phyloP scores from a whole-genome alignment of 1,139 yeast species.

The Geotrichum histeridarum region DNA sequence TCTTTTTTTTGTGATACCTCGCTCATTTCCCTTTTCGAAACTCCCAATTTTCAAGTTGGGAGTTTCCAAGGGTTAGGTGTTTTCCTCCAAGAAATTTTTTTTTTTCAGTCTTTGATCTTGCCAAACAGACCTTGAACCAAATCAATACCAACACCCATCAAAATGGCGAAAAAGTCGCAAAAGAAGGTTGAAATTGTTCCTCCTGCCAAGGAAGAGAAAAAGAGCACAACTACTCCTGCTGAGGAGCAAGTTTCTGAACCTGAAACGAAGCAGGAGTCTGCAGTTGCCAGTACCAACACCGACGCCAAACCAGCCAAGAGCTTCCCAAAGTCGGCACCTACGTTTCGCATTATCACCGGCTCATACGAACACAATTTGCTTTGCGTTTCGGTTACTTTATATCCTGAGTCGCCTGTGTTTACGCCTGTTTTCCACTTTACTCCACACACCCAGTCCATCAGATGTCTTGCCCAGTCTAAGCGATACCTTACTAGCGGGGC shows the following conservation, averaged over 20 bases:
- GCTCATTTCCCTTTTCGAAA: too few species aligned
- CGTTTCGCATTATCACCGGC: conserved; percentile 80
- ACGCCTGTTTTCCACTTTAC: conserved; percentile 94
- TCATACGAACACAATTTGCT: conserved; percentile 91
- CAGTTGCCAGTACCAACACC: background rate
- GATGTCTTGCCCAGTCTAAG: conserved; percentile 75
- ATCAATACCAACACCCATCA: background rate
- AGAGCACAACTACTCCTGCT: background rate
- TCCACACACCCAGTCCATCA: conserved; percentile 85
- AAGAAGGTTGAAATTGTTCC: background rate
- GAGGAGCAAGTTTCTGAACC: background rate
- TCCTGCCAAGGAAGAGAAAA: background rate
- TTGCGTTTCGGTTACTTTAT: conserved; percentile 69
- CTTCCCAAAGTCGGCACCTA: conserved; percentile 18
- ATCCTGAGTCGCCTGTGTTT: conserved; percentile 52
- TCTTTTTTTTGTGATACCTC: too few species aligned
- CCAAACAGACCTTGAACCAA: background rate
- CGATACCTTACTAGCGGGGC: conserved; percentile 91
- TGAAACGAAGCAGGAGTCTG: background rate
- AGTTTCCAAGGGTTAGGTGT: too few species aligned
- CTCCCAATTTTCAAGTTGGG: too few species aligned
- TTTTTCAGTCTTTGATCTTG: background rate
- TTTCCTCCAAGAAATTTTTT: background rate
- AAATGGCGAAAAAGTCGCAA: background rate
- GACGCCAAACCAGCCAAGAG: background rate